Evolutionary conservation across 2,329 filamentous ascomycete genomes (phyloP), one percentile per base, ranked within the genome.

Genomic region (Colletotrichum tropicale): DNA sequence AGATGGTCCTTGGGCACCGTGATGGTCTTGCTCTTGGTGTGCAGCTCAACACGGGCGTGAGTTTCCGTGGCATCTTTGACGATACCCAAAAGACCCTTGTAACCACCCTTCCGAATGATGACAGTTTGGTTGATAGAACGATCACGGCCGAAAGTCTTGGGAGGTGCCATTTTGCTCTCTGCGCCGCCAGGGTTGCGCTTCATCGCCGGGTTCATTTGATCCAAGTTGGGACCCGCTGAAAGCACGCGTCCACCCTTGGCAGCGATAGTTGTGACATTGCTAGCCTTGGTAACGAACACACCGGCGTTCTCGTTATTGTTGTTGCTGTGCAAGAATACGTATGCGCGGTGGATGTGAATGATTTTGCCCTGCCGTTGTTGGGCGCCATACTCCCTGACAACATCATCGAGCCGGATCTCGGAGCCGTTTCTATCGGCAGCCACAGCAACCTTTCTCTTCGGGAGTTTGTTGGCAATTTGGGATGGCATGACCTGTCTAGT

Each of bases 21-120:
- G 77, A 98, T 92, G 18, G 95, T 94, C 88, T 98, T 98, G 86
- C 93, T 95, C 87, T 98, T 98, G 8, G 96, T 96, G 83, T 98
- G 96, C 52, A 99, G 88, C 85, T 99, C 97, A 56, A 99, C 94
- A 77, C 96, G 94, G 34, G 95, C 96, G 81, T 94, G 92, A 5
- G 91, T 91, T 80, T 98, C 96, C 8, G 95, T 98, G 1, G 96
- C 94, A 82, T 98, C 96, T 83, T 98, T 98, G 80, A 99, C 96
- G 78, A 98, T 98, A 80, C 97, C 97, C 56, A 98, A 88, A 58
- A 98, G 89, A 72, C 96, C 96, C 86, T 99, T 99, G 88, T 96
- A 96, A 26, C 94, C 93, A 32, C 97, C 97, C 82, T 94, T 95
- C 73, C 93, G 92, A 81, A 98, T 94, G 67, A 94, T 95, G 60